Conservation (phyloP, 2,329 filamentous ascomycete genomes). For the Sclerotinia minor region DNA sequence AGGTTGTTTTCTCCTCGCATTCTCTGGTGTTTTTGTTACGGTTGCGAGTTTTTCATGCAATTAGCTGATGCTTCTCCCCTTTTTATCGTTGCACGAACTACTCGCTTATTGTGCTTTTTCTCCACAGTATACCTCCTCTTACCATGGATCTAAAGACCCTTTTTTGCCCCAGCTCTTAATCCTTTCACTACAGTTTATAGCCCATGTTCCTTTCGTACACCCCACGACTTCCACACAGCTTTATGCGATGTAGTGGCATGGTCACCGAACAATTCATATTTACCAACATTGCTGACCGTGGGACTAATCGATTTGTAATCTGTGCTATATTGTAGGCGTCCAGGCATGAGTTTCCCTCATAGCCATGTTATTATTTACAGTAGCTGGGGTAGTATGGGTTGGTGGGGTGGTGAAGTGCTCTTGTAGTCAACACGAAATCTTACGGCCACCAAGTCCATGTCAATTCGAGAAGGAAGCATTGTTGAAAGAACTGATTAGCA, state of each 20-base stretch:
- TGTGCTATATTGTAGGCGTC: background rate
- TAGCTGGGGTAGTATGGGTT: background rate
- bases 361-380: background rate
- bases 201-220: background rate
- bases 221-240: background rate
- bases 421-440: background rate
- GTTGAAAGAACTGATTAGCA: background rate
- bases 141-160: background rate
- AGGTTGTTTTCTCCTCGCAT: too few species aligned
- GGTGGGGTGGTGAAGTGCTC: background rate
- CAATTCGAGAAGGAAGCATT: too few species aligned
- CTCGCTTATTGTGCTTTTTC: background rate
- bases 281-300: background rate
- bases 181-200: background rate
- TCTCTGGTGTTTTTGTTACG: background rate
- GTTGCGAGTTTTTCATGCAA: background rate
- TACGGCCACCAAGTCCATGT: background rate
- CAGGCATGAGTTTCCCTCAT: background rate
- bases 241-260: background rate
- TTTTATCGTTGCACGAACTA: slow-evolving; percentile 5
- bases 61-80: background rate
- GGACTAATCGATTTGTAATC: background rate
- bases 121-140: background rate
- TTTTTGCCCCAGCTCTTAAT: background rate
- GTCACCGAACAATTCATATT: background rate